phyloP scores from a whole-genome alignment of 306 rosid genomes.

The Cyclanthera cordifolia region DNA sequence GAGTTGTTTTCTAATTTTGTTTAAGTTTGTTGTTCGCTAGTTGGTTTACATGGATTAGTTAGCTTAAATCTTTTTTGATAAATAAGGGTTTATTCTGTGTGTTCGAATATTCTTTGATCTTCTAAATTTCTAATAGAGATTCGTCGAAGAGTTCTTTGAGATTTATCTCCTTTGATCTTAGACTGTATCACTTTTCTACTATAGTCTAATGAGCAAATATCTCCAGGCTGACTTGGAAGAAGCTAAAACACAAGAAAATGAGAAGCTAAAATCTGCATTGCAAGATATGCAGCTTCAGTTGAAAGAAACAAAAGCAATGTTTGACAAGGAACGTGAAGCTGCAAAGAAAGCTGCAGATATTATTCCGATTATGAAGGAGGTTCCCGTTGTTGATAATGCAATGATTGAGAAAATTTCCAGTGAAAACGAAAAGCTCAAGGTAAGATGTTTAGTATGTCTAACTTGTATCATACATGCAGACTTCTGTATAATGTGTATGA shows the following conservation, averaged over 20 bases:
- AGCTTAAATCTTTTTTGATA: no score
- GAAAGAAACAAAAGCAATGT: conserved; percentile 58
- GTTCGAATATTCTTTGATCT: background rate
- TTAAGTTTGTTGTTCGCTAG: no score
- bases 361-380: conserved; percentile 68
- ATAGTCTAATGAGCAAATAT: conserved; percentile 13
- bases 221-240: conserved; percentile 79
- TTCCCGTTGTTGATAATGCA: conserved; percentile 82
- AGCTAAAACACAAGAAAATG: conserved; percentile 80
- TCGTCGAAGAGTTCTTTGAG: background rate
- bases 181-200: background rate
- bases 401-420: conserved; percentile 57
- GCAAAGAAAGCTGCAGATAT: conserved; percentile 54
- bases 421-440: conserved; percentile 98
- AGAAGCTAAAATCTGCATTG: conserved; percentile 70
- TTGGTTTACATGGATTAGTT: no score
- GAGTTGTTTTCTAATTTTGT: no score
- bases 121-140: background rate
- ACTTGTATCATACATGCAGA: background rate
- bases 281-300: conserved; percentile 73
- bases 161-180: background rate
- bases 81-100: no score
- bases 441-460: conserved; percentile 10
- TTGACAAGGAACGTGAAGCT: conserved; percentile 67
- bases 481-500: background rate